Conservation (phyloP, 768 basidiomycete genomes). For the Sporobolomyces phaffii region DNA sequence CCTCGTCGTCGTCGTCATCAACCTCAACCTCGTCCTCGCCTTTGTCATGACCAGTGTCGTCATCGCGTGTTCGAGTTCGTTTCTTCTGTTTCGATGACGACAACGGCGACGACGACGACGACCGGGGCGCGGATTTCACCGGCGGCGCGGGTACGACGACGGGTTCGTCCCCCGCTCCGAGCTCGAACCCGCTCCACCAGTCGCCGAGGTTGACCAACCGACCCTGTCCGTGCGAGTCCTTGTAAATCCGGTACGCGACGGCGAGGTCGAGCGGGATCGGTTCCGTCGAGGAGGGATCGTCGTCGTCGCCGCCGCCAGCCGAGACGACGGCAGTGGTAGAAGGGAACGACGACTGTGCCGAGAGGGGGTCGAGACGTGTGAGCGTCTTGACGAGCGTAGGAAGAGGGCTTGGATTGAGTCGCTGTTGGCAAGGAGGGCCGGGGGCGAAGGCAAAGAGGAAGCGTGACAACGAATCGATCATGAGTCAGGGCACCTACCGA, state of each 20-base stretch:
- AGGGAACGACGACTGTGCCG: background rate
- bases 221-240: constrained; percentile 29
- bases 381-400: constrained; percentile 14
- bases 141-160: background rate
- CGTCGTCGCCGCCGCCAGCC: background rate
- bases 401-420: constrained; percentile 16
- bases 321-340: too few species aligned
- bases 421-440: background rate
- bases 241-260: constrained; percentile 32
- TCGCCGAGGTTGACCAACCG: constrained; percentile 40
- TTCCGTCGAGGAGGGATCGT: background rate
- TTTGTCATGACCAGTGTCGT: too few species aligned
- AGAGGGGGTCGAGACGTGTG: background rate
- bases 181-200: constrained; percentile 39
- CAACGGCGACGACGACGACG: too few species aligned
- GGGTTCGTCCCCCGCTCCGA: constrained; percentile 18
- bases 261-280: constrained; percentile 21
- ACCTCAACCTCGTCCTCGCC: background rate
- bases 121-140: background rate
- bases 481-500: too few species aligned
- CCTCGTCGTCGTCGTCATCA: background rate
- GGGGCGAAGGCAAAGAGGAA: background rate
- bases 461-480: too few species aligned
- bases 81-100: constrained; percentile 7
- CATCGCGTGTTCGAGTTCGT: too few species aligned